These are phyloP conservation scores for Lomentospora prolificans DNA, from an alignment of 2,329 filamentous ascomycete genomes.

Conservation along the genomic window DNA sequence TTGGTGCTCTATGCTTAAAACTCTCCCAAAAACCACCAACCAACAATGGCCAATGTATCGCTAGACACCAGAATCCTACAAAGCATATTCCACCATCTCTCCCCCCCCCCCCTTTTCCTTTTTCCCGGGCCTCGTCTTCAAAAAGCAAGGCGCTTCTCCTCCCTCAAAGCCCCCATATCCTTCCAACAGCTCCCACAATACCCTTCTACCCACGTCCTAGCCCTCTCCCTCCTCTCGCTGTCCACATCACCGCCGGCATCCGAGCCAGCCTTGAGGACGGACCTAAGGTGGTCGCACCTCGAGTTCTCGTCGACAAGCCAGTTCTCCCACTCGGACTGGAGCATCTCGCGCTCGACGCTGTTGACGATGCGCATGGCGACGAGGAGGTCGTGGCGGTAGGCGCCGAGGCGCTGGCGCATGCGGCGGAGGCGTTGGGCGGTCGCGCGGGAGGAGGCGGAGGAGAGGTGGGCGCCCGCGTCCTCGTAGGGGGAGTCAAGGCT, in stretches of 20 bases:
- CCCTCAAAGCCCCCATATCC: constrained; percentile 28
- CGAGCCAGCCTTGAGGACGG: constrained; percentile 6
- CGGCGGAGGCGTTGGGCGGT: constrained; percentile 59
- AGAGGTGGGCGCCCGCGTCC: constrained; percentile 37
- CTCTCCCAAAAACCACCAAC: background rate
- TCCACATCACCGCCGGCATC: constrained; percentile 22
- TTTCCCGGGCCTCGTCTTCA: background rate
- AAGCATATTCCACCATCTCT: background rate
- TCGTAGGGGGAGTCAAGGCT: constrained; percentile 49
- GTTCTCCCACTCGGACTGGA: constrained; percentile 84
- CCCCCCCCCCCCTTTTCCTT: constrained; percentile 8
- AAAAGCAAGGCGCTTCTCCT: constrained; percentile 18
- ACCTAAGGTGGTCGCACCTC: constrained; percentile 55
- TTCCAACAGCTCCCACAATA: constrained; percentile 47
- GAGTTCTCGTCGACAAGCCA: constrained; percentile 75
- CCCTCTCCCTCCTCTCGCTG: constrained; percentile 22
- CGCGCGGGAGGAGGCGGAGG: constrained; percentile 37
- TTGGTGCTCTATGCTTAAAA: background rate
- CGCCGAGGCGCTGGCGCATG: constrained; percentile 72
- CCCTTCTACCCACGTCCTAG: constrained; percentile 39
- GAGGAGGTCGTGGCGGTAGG: constrained; percentile 80
- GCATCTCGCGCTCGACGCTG: constrained; percentile 74
- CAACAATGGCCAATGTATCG: no score
- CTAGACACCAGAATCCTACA: background rate
- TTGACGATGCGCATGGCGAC: constrained; percentile 89